Conservation (phyloP, 1,284 basidiomycete genomes). For the Ceratobasidium sp. region DNA sequence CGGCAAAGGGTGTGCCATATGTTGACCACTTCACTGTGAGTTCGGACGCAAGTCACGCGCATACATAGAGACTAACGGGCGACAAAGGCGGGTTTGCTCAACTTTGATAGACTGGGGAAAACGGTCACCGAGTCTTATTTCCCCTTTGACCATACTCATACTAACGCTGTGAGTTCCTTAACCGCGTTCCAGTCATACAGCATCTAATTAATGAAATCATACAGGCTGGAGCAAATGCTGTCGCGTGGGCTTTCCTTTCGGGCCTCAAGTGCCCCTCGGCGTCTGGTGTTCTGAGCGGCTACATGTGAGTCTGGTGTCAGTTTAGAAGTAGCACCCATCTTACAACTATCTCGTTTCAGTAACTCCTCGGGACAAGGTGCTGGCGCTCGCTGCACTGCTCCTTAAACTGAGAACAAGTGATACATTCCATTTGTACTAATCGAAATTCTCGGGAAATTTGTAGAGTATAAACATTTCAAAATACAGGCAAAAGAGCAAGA, state of each 20-base stretch:
- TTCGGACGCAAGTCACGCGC: not conserved
- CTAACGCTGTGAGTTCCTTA: slow-evolving; percentile 53
- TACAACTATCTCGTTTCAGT: not conserved
- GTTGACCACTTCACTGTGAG: slow-evolving; percentile 60
- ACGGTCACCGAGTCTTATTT: slow-evolving; percentile 61
- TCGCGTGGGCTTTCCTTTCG: slow-evolving; percentile 46
- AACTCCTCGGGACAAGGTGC: slow-evolving; percentile 5
- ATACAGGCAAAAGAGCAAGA: too few relatives aligned
- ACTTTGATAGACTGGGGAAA: slow-evolving; percentile 62
- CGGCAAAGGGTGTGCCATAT: slow-evolving; percentile 60
- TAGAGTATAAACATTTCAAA: too few relatives aligned
- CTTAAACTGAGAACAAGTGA: not conserved
- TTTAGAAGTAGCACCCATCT: too few relatives aligned
- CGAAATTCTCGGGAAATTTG: too few relatives aligned
- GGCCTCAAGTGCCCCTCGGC: slow-evolving; percentile 42
- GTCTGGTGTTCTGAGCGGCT: slow-evolving; percentile 10
- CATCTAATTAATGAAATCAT: too few relatives aligned
- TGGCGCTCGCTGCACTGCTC: slow-evolving; percentile 21
- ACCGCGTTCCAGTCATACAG: too few relatives aligned
- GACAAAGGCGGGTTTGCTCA: slow-evolving; percentile 59
- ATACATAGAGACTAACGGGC: not conserved
- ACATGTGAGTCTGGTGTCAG: slow-evolving; percentile 14
- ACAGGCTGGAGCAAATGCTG: slow-evolving; percentile 38
- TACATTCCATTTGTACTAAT: slow-evolving; percentile 65
- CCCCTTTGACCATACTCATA: slow-evolving; percentile 66